Conservation (phyloP, 2,329 filamentous ascomycete genomes). For the Penicillium sp. region DNA sequence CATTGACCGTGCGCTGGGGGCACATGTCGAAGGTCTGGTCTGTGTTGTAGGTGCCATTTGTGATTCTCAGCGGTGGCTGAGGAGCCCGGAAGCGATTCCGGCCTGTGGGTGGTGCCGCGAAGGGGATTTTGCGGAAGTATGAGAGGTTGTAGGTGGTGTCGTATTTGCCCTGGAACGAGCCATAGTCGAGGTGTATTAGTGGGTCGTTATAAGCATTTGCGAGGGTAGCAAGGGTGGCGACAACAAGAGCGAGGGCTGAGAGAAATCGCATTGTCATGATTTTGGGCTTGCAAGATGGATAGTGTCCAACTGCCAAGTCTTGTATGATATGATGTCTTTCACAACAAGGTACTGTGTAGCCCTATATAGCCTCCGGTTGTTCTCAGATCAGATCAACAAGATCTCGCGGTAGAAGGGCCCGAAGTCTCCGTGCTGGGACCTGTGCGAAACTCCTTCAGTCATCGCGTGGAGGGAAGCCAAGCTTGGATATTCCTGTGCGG, state of each 20-base stretch:
- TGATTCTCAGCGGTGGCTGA: slow-evolving; percentile 56
- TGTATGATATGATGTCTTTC: not conserved
- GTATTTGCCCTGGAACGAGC: slow-evolving; percentile 57
- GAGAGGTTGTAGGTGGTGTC: slow-evolving; percentile 57
- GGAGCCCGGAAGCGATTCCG: slow-evolving; percentile 63
- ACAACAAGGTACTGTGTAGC: not conserved
- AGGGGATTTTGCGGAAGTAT: slow-evolving; percentile 64
- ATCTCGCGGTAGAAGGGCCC: slow-evolving; percentile 4
- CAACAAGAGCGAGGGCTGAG: not conserved
- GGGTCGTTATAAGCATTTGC: slow-evolving; percentile 33
- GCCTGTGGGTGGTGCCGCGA: slow-evolving; percentile 60
- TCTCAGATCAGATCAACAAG: not conserved
- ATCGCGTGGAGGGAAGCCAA: not conserved
- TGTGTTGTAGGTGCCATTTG: slow-evolving; percentile 57
- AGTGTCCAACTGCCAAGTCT: not conserved
- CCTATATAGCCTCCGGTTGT: slow-evolving; percentile 14
- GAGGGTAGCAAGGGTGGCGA: slow-evolving; percentile 10
- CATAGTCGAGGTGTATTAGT: slow-evolving; percentile 50
- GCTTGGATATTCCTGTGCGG: not conserved
- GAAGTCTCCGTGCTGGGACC: not conserved
- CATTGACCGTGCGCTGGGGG: slow-evolving; percentile 59
- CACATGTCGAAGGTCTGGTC: slow-evolving; percentile 60
- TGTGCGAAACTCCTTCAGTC: not conserved
- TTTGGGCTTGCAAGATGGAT: not conserved
- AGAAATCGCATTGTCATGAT: slow-evolving; percentile 6